These are phyloP conservation scores for Trypanosomatidae sp. DNA, from an alignment of 208 protist genomes.

Conservation along the genomic window DNA sequence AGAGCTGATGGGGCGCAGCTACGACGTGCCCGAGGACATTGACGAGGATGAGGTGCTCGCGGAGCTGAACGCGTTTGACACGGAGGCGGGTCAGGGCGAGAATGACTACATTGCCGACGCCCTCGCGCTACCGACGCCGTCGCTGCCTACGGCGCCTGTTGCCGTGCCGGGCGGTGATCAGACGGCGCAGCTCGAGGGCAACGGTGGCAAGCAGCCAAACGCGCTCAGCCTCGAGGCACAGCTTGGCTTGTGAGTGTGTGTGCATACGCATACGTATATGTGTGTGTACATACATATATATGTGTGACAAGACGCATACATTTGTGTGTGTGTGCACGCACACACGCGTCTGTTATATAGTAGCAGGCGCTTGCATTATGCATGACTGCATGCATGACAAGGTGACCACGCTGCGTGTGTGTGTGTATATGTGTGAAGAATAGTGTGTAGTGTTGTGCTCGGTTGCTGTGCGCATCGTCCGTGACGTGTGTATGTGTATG, in stretches of 20 bases:
- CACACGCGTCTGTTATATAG: no score
- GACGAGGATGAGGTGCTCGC: conserved; percentile 88
- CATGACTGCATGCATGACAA: no score
- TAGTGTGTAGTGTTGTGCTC: no score
- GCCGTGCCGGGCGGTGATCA: conserved; percentile 14
- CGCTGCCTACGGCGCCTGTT: conserved; percentile 22
- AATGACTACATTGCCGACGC: conserved; percentile 68
- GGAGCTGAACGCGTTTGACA: conserved; percentile 82
- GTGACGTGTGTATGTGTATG: no score
- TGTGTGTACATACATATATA: conserved; percentile 1
- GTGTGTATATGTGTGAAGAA: no score
- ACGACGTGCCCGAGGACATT: conserved; percentile 85
- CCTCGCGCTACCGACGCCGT: conserved; percentile 46
- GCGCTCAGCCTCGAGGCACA: conserved; percentile 79
- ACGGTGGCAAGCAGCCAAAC: conserved; percentile 36
- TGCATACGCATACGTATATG: conserved; percentile 3
- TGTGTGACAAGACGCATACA: background rate
- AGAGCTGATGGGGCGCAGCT: conserved; percentile 85
- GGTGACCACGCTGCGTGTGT: no score
- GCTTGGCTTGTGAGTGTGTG: conserved; percentile 44
- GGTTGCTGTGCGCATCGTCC: no score
- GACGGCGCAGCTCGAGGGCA: conserved; percentile 34
- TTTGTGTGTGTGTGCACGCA: no score
- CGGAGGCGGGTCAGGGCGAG: conserved; percentile 22
- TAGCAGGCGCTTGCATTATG: no score